These are phyloP conservation scores for Knufia petricola DNA, from an alignment of 2,329 filamentous ascomycete genomes.

Conservation along the genomic window DNA sequence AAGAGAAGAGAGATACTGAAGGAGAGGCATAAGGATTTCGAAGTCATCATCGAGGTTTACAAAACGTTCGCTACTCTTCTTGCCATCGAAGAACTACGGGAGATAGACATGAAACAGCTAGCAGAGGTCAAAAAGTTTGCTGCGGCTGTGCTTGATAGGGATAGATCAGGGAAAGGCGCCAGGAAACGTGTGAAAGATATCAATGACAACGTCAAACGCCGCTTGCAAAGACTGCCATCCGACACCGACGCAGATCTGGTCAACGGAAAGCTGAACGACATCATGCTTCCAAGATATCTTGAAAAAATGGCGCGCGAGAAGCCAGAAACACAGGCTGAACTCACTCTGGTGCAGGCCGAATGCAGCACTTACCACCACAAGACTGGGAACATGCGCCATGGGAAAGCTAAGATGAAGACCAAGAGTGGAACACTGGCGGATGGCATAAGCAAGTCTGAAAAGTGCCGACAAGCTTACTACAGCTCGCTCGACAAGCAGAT, in stretches of 20 bases:
- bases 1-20: conserved; percentile 15
- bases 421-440: too few species aligned
- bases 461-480: too few species aligned
- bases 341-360: not conserved
- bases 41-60: conserved; percentile 10
- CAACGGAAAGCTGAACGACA: not conserved
- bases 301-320: not conserved
- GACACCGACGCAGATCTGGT: not conserved
- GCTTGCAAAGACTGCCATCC: not conserved
- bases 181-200: conserved; percentile 15
- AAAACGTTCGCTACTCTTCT: conserved; percentile 12
- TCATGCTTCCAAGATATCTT: not conserved
- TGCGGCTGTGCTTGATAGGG: conserved; percentile 12
- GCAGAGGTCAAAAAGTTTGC: conserved; percentile 14
- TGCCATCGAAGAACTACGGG: conserved; percentile 9
- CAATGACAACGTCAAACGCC: conserved; percentile 14
- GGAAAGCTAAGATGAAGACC: too few species aligned
- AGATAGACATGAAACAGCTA: conserved; percentile 14
- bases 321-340: not conserved
- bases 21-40: conserved; percentile 15
- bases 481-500: too few species aligned
- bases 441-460: too few species aligned
- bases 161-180: conserved; percentile 10
- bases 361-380: too few species aligned
- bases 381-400: too few species aligned